Base-by-base conservation (phyloP, 1,284 basidiomycete genomes). In the Mixia osmundae region DNA sequence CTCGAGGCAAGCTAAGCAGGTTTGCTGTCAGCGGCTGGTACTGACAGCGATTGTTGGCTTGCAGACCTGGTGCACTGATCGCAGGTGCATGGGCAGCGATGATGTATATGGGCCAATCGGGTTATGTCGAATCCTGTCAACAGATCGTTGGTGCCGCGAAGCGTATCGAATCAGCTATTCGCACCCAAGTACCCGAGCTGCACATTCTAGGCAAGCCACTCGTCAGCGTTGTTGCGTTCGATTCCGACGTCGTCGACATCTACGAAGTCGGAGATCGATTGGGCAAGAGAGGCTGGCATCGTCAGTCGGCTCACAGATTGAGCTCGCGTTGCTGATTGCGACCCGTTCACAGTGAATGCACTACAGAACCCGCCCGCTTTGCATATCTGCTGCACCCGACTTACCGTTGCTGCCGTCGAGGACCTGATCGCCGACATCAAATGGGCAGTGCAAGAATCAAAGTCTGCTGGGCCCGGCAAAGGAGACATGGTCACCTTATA, bases 81-180 rank as follows among this genome's bases (percentile, higher is more conserved):
- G 89, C 89, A 9, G 89, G 82, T 29, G 75, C 83, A 12, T 97
- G 87, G 85, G 83, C 89, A 3, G 82, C 82, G 1, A 72, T 95
- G 72, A 76, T 89, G 51, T 71, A 78, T 54, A 73, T 91, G 61
- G 89, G 89, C 20, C 64, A 72, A 41, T 67, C 76, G 70, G 91
- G 91, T 11, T 97, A 97, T 60, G 67, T 79, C n/a, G 63, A 71
- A 40, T 85, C 82, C 0, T 94, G 87, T 54, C 66, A 67, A 20
- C 59, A 66, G 29, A 95, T 97, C 43, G 78, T 97, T 29, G 63
- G 67, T 36, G 67, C 71, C 14, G 64, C 77, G 2, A 68, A 71
- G 37, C 61, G 52, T 18, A 80, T 87, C 43, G 69, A 68, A 22
- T 61, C 65, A 14, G 63, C 65, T 4, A 74, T 89, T 47, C 60